phyloP scores from a whole-genome alignment of 192 early-diverging fungal genomes.

The Chytriomyces confervae region DNA sequence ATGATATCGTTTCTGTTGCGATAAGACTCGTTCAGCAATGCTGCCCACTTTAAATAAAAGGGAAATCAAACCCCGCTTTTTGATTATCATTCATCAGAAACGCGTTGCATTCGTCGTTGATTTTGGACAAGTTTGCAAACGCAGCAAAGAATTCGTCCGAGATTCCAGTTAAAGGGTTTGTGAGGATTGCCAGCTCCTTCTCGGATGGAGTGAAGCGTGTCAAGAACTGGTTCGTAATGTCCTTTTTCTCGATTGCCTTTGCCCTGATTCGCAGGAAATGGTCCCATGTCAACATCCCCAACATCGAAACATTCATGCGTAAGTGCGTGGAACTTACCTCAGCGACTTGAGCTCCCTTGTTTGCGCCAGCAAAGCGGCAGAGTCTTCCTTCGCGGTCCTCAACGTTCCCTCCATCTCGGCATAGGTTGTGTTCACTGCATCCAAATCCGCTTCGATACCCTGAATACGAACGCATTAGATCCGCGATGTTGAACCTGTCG shows the following conservation, averaged over 20 bases:
- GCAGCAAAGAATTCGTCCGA: conserved; percentile 73
- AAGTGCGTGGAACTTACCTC: conserved; percentile 50
- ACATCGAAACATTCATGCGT: background rate
- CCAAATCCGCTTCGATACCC: conserved; percentile 63
- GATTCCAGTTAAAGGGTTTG: conserved; percentile 57
- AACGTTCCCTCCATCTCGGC: conserved; percentile 67
- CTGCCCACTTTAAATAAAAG: background rate
- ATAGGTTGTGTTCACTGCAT: conserved; percentile 63
- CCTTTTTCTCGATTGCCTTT: conserved; percentile 60
- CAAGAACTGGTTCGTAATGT: conserved; percentile 70
- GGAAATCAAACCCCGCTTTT: conserved; percentile 65
- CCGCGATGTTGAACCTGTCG: background rate
- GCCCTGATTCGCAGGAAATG: conserved; percentile 48
- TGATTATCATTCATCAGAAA: conserved; percentile 78
- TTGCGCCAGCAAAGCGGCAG: conserved; percentile 68
- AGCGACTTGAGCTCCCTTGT: conserved; percentile 66
- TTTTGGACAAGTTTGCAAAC: conserved; percentile 68
- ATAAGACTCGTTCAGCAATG: conserved; percentile 40
- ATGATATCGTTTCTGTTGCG: conserved; percentile 65
- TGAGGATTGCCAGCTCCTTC: conserved; percentile 65
- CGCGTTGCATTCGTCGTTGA: conserved; percentile 74
- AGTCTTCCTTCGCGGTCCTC: conserved; percentile 60
- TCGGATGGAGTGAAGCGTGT: conserved; percentile 74
- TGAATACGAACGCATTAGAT: background rate
- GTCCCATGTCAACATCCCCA: background rate